phyloP scores from a whole-genome alignment of 2,329 filamentous ascomycete species.

The Cladorrhinum sp. region DNA sequence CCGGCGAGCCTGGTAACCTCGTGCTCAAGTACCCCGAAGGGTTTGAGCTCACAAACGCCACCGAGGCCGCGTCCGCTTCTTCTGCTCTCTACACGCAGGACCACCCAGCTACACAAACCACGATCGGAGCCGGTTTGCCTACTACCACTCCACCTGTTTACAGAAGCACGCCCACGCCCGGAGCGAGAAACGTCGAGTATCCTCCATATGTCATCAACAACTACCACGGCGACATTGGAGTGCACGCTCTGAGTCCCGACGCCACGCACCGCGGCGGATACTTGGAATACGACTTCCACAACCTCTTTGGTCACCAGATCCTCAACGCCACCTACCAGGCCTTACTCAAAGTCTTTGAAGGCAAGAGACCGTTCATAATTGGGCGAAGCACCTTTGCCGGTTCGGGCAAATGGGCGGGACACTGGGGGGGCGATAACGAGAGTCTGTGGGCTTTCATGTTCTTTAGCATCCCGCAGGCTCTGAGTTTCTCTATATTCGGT shows the following conservation, averaged over 20 bases:
- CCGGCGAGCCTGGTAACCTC: constrained; percentile 60
- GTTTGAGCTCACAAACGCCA: constrained; percentile 66
- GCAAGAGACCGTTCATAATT: constrained; percentile 76
- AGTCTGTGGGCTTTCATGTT: constrained; percentile 72
- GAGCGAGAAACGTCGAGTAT: constrained; percentile 64
- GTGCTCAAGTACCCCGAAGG: constrained; percentile 64
- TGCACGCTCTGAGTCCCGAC: constrained; percentile 72
- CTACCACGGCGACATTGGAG: constrained; percentile 67
- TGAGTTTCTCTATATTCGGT: constrained; percentile 71
- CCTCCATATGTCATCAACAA: constrained; percentile 78
- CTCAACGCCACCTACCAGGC: constrained; percentile 74
- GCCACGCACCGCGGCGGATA: constrained; percentile 72
- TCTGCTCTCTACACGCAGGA: constrained; percentile 43
- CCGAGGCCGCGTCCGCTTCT: constrained; percentile 61
- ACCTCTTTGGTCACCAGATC: constrained; percentile 72
- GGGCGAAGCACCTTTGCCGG: constrained; percentile 79
- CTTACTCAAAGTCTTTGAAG: constrained; percentile 60
- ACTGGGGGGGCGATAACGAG: constrained; percentile 78
- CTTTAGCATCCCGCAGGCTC: constrained; percentile 72
- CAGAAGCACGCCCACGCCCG: constrained; percentile 59
- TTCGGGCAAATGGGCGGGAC: constrained; percentile 70
- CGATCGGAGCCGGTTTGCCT: constrained; percentile 29
- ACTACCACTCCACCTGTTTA: constrained; percentile 44
- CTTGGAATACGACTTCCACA: constrained; percentile 79
- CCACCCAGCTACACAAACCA: constrained; percentile 21